Base-by-base conservation (phyloP, 305 asterid species). In the Nicotiana rustica region DNA sequence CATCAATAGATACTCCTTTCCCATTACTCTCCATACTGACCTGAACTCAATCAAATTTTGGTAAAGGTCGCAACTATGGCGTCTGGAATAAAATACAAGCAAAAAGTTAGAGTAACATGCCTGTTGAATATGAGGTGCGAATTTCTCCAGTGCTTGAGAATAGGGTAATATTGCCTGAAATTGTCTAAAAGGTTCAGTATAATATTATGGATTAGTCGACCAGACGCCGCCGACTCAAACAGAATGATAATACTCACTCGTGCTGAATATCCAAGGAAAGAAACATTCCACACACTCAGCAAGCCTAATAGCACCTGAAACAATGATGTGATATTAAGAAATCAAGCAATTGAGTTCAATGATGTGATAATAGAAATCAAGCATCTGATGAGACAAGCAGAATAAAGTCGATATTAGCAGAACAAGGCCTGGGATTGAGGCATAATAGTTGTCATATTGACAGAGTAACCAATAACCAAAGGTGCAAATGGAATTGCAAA, bases 21-120 rank as follows among this genome's bases (percentile, higher is more conserved):
- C 99, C 99, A 82, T 97, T 97, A 90, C 99, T 97, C 91, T 97
- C 99, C 97, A 97, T 97, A 92, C 98, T 97, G 82, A 97, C 99
- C 98, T 94, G 91, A 85, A 89, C 19, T 52, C 69, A 79, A 67
- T 65, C 62, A 68, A 78, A 21, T 80, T 75, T 29, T 65, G 77
- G 79, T 64, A 10, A 62, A 84, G 76, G n/a, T 44, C n/a, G 59
- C 68, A 57, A 81, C 85, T 57, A 83, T 25, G 25, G 62, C 49
- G 67, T 33, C 36, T 29, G 49, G 56, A 83, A 82, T n/a, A 70
- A 61, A 47, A 77, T 81, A 69, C 70, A 82, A 80, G 89, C 77
- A 68, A 77, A 68, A 78, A 85, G 84, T 31, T 71, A 79, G 47
- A 64, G 80, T 82, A 82, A 84, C 91, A 85, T 90, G 88, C 98